Base-by-base conservation (phyloP, 345 rosid species). In the Eucalyptus cloeziana region DNA sequence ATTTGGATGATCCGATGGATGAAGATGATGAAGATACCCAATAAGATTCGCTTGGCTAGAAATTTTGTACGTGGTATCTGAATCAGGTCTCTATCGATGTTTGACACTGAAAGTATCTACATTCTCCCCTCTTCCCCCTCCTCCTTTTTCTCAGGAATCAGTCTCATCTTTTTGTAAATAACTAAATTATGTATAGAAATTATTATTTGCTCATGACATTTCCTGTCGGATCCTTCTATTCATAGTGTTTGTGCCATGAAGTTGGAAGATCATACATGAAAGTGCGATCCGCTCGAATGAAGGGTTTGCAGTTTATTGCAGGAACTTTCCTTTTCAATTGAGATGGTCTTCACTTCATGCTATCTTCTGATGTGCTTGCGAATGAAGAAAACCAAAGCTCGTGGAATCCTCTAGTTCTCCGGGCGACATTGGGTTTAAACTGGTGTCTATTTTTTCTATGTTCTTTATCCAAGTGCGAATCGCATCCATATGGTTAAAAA, bases 1-100 rank as follows among this genome's bases (percentile, higher is more conserved):
- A 92, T 49, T 76, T 69, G 5, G 90, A 69, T 56, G 93, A 92
- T 86, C 86, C 88, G 21, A 93, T 94, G 96, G 97, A 96, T 76
- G 96, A 95, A 86, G 94, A 94, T 30, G 93, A 92, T 91, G 94
- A 94, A 89, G 93, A 92, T 88, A 91, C 93, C 54, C 90, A 92
- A 79, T 94, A 90, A 86, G 89, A 88, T 52, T 88, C 87, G n/a
- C 24, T 83, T 11, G 86, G 89, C 49, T 88, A 81, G 58, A 88
- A 76, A 94, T 37, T 71, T 31, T 71, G 81, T 71, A 17, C 12
- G 14, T 5, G 45, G 81, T 71, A 71, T 37, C 24, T 17, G 81
- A 71, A 71, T 37, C 47, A 76, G 83, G 47, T 76, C 47, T 76
- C 43, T 76, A 62, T 37, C 22, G 47, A 37, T 76, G 13, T 76